Conservation (phyloP, 1,284 basidiomycete species). For the Golubevia pallescens region DNA sequence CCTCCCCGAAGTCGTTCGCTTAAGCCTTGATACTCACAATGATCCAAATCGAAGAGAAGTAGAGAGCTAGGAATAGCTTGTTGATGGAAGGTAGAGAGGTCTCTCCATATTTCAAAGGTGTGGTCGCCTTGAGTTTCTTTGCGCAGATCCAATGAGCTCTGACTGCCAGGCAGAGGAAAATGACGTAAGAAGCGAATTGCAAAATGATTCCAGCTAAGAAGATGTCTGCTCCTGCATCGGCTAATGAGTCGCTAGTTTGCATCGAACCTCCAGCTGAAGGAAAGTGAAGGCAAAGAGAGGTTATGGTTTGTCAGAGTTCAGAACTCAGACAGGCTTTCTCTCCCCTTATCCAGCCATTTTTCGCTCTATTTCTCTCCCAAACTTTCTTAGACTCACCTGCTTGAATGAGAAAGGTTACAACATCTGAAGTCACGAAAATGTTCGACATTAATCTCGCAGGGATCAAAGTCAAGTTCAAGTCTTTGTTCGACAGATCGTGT, state of each 20-base stretch:
- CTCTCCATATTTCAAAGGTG: too few species aligned
- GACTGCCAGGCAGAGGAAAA: constrained; percentile 15
- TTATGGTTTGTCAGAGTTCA: too few species aligned
- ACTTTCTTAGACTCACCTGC: background rate
- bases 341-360: too few species aligned
- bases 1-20: too few species aligned
- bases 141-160: too few species aligned
- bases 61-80: constrained; percentile 7
- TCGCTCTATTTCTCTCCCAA: too few species aligned
- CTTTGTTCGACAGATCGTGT: too few species aligned
- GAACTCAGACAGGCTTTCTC: too few species aligned
- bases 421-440: constrained; percentile 31
- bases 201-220: constrained; percentile 36
- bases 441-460: constrained; percentile 26
- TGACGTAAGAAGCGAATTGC: constrained; percentile 32
- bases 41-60: constrained; percentile 18
- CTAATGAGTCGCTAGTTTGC: constrained; percentile 2
- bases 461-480: constrained; percentile 13
- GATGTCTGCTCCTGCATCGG: constrained; percentile 26
- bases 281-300: background rate
- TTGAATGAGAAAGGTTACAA: constrained; percentile 28
- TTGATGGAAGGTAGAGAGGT: background rate
- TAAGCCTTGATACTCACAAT: constrained; percentile 15
- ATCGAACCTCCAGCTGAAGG: constrained; percentile 5
- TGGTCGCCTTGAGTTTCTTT: too few species aligned